phyloP scores from a whole-genome alignment of 2,329 filamentous ascomycete genomes.

The Aureobasidium namibiae region DNA sequence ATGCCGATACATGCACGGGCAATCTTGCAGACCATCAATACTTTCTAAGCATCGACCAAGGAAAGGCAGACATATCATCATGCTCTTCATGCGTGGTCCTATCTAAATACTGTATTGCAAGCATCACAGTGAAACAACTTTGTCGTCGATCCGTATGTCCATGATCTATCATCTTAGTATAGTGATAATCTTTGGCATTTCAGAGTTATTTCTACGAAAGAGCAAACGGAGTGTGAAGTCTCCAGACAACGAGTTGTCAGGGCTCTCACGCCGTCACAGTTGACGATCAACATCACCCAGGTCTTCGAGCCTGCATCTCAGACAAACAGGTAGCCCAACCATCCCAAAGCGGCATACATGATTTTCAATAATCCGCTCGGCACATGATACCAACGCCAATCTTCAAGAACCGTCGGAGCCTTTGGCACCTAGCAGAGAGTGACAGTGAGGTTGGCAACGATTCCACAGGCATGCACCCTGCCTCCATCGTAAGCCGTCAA shows the following conservation, averaged over 20 bases:
- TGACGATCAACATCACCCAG: not conserved
- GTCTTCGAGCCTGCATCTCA: not conserved
- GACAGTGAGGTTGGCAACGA: slow-evolving; percentile 8
- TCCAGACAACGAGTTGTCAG: not conserved
- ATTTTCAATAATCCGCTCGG: not conserved
- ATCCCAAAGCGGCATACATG: not conserved
- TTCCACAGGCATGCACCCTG: slow-evolving; percentile 9
- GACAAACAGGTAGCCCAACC: not conserved
- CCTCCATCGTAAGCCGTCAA: slow-evolving; percentile 11
- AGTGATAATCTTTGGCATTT: not conserved
- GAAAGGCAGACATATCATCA: no score
- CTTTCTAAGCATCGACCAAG: no score
- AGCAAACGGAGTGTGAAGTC: not conserved
- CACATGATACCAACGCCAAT: slow-evolving; percentile 8
- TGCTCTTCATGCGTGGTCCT: not conserved
- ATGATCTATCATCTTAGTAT: no score
- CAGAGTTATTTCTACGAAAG: not conserved
- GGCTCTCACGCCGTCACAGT: not conserved
- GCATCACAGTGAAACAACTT: not conserved
- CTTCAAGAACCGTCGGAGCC: not conserved
- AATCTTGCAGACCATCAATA: no score
- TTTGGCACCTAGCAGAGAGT: slow-evolving; percentile 9
- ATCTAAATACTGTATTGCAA: not conserved
- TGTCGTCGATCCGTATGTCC: not conserved
- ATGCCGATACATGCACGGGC: not conserved